phyloP scores from a whole-genome alignment of 768 basidiomycete genomes.

The Tremella mesenterica region DNA sequence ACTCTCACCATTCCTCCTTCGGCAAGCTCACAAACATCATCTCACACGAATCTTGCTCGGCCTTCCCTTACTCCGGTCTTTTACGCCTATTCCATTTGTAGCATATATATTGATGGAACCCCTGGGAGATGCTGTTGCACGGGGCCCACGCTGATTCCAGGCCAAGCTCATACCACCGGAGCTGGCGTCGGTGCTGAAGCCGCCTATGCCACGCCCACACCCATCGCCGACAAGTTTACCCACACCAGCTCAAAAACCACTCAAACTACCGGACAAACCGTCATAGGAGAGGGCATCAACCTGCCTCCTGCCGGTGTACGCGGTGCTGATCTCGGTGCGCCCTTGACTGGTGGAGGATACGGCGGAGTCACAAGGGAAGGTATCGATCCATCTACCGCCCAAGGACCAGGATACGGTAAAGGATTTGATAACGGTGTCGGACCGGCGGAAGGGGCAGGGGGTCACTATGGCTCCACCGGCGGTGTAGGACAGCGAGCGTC shows the following conservation, averaged over 20 bases:
- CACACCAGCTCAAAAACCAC: background rate
- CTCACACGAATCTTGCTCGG: background rate
- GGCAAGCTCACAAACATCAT: no score
- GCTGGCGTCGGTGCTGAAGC: conserved; percentile 28
- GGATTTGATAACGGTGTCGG: conserved; percentile 17
- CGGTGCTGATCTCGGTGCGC: no score
- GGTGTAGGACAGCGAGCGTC: no score
- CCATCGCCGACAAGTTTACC: background rate
- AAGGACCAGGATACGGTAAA: conserved; percentile 3
- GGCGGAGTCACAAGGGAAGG: no score
- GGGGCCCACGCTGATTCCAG: conserved; percentile 9
- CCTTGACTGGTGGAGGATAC: no score
- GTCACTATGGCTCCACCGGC: conserved; percentile 13
- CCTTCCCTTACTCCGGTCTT: background rate
- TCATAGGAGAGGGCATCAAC: no score
- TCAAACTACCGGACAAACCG: no score
- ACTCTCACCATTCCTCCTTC: background rate
- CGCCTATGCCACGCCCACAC: conserved; percentile 14
- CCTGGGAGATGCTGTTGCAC: no score
- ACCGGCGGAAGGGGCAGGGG: conserved; percentile 15
- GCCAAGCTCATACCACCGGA: conserved; percentile 27
- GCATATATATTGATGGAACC: no score
- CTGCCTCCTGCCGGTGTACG: no score
- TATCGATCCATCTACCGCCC: background rate
- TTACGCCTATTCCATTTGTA: background rate